Evolutionary conservation across 345 rosid genomes (phyloP).

Genomic region (Hibiscus tridactylites): DNA sequence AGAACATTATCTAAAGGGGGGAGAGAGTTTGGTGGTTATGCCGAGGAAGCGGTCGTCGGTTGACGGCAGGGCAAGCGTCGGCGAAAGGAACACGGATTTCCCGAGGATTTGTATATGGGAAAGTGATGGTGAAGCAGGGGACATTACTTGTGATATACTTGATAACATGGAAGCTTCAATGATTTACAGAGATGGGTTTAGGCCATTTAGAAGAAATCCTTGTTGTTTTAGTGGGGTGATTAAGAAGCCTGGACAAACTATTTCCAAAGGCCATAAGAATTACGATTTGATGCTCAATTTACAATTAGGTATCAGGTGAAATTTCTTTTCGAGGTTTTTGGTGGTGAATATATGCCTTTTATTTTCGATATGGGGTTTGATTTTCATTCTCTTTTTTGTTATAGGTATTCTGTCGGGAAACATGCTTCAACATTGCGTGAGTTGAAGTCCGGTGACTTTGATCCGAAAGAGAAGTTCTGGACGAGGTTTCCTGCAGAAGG

Average conservation of each 20-base stretch:
- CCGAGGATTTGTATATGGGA: constrained; percentile 98
- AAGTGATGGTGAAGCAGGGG: constrained; percentile 94
- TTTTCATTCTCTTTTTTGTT: constrained; percentile 12
- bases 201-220: constrained; percentile 60
- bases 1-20: constrained; percentile 29
- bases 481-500: constrained; percentile 91
- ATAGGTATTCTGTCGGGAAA: constrained; percentile 80
- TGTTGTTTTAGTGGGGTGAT: constrained; percentile 66
- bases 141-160: constrained; percentile 83
- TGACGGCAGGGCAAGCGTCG: constrained; percentile 59
- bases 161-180: constrained; percentile 67
- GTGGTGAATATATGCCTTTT: not conserved
- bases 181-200: constrained; percentile 55
- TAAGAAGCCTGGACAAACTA: constrained; percentile 88
- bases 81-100: constrained; percentile 41
- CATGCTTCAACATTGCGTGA: constrained; percentile 52
- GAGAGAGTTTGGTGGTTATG: constrained; percentile 26
- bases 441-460: constrained; percentile 63
- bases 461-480: constrained; percentile 97
- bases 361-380: not conserved
- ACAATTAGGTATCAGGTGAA: constrained; percentile 87
- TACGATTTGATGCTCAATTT: constrained; percentile 96
- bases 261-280: constrained; percentile 90
- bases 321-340: not conserved
- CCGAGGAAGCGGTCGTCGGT: constrained; percentile 81